Percentiles rank a stretch among this genome's conserved stretches.
Evolutionary conservation across 805 yeast species (phyloP).

Genomic region (Starmerella sp.): DNA sequence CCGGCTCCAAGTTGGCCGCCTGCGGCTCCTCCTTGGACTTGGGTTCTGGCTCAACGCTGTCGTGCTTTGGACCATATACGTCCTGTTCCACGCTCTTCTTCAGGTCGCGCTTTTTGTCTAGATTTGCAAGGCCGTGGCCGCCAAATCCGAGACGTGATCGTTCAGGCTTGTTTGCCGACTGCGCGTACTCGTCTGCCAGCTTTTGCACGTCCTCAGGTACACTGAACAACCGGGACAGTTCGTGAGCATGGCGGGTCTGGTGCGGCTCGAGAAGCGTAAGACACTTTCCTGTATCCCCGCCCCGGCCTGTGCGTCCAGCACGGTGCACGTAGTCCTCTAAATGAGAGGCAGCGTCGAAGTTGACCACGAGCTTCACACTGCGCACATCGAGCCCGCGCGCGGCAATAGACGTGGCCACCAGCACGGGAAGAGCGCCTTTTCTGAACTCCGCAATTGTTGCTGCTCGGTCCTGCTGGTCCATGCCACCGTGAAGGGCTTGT

Average conservation of each 20-base stretch:
- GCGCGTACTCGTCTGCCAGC: slow-evolving; percentile 41
- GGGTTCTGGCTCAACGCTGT: background rate
- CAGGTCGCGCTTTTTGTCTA: slow-evolving; percentile 45
- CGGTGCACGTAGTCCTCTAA: slow-evolving; percentile 94
- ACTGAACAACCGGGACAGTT: slow-evolving; percentile 54
- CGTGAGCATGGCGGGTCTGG: slow-evolving; percentile 56
- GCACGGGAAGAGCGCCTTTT: slow-evolving; percentile 43
- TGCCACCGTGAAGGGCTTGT: slow-evolving; percentile 80
- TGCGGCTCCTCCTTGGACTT: background rate
- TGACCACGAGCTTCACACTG: slow-evolving; percentile 64
- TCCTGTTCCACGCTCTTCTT: slow-evolving; percentile 42
- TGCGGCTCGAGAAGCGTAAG: slow-evolving; percentile 55
- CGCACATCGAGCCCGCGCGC: slow-evolving; percentile 95
- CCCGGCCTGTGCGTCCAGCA: slow-evolving; percentile 93
- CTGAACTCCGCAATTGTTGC: slow-evolving; percentile 61
- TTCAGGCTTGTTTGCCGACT: slow-evolving; percentile 36
- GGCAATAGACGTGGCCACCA: slow-evolving; percentile 87
- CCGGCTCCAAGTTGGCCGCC: background rate
- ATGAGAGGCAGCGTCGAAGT: slow-evolving; percentile 74
- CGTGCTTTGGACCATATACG: background rate
- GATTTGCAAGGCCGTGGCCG: slow-evolving; percentile 77
- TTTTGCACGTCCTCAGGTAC: slow-evolving; percentile 45
- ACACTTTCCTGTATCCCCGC: slow-evolving; percentile 66
- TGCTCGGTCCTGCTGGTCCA: slow-evolving; percentile 73
- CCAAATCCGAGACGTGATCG: slow-evolving; percentile 81